Base-by-base conservation (phyloP, 306 rosid genomes). In the Quillaja saponaria region DNA sequence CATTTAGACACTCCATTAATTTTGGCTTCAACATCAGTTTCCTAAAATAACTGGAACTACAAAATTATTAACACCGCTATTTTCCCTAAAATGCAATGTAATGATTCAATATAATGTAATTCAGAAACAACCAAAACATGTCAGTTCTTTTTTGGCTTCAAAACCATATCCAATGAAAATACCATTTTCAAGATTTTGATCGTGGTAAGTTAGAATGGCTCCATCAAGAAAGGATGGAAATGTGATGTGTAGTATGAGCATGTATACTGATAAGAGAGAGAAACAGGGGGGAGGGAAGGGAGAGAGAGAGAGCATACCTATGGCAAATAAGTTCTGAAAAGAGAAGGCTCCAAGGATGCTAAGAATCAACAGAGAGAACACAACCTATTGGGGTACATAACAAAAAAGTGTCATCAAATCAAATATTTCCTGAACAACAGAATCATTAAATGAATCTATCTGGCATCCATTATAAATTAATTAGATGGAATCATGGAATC, bases 321-420 rank as follows among this genome's bases (percentile, higher is more conserved):
- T 79, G 20, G 77, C 73, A 66, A 73, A 92, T 46, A 85, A 40
- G 62, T 67, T 84, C 68, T 70, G 87, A 51, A 84, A 75, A 58
- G 96, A 82, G 76, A 92, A 50, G 38, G 80, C 69, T 67, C 95
- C 95, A 64, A 89, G 67, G 80, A 81, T 81, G 87, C 94, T 79
- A 33, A 88, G 80, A 77, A 78, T 65, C 74, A 84, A 42, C 77
- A 92, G 82, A 55, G 73, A 64, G 73, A 88, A 35, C 79, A 67
- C 75, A 78, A 72, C 96, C 98, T 88, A 64, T 72, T 61, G 62
- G 45, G 63, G 57, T 72, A 72, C 58, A 71, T 8, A 66, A 41
- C 52, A 63, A 44, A 63, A 44, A 61, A 51, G 53, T 28, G 71
- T 79, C 57, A 67, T 69, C 34, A 35, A 0, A 13, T 56, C 12